A percentile compares a stretch with the other conserved stretches of the same genome.
These are phyloP conservation scores for Carex myosuroides DNA, from an alignment of 176 grass and related monocot species.

Conservation along the genomic window DNA sequence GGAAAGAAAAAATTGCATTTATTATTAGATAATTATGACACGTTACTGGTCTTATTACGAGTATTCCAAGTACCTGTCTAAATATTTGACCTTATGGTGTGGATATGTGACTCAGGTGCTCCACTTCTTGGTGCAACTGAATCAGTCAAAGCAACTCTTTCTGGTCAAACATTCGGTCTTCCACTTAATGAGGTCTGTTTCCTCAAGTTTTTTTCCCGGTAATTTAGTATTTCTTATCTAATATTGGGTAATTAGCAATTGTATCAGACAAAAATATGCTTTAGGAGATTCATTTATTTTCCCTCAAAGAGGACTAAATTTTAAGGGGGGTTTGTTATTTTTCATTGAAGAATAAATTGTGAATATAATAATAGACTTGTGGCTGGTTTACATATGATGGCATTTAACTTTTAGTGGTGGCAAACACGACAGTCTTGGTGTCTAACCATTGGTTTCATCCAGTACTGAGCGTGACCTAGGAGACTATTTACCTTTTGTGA, in stretches of 20 bases:
- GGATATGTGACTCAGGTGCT: constrained; percentile 36
- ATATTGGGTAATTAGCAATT: not conserved
- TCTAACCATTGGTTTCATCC: not conserved
- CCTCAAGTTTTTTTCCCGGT: constrained; percentile 11
- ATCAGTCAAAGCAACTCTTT: constrained; percentile 56
- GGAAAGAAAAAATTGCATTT: not conserved
- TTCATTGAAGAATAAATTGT: not conserved
- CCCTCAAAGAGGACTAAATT: not conserved
- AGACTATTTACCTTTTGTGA: not conserved
- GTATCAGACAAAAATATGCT: not conserved
- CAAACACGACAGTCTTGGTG: not conserved
- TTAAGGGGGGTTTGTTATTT: not conserved
- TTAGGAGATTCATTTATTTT: not conserved
- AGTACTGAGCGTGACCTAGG: not conserved
- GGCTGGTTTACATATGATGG: not conserved
- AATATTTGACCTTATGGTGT: not conserved
- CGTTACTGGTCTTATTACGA: not conserved
- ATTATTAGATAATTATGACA: not conserved
- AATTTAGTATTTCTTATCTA: constrained; percentile 14
- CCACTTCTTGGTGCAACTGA: constrained; percentile 90
- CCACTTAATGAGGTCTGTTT: constrained; percentile 66
- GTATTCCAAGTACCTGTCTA: not conserved
- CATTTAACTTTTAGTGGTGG: not conserved
- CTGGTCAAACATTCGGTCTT: constrained; percentile 79
- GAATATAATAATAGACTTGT: not conserved